A percentile compares a stretch with the other conserved stretches of the same genome.
These are phyloP conservation scores for Ambrosiella beaveri DNA, from an alignment of 2,329 filamentous ascomycete genomes.

Conservation along the genomic window DNA sequence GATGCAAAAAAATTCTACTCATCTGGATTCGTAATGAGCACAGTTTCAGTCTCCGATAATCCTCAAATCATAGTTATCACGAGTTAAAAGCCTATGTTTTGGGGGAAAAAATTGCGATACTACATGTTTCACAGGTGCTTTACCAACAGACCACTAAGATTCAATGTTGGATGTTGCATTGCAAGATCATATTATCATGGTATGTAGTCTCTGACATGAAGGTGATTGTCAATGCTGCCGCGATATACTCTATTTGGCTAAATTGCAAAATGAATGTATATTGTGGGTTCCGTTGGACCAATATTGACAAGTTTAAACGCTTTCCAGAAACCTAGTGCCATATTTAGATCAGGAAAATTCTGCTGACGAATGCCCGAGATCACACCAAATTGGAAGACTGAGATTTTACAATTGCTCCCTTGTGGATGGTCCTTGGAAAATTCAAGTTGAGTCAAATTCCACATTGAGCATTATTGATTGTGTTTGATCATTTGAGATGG, in stretches of 20 bases:
- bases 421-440: too few species aligned
- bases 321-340: too few species aligned
- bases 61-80: not conserved
- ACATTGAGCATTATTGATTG: not conserved
- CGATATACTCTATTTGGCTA: not conserved
- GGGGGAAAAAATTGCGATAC: too few species aligned
- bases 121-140: not conserved
- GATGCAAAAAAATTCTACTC: too few species aligned
- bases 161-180: not conserved
- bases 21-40: not conserved
- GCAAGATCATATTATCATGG: not conserved
- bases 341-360: too few species aligned
- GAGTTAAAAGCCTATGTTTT: too few species aligned
- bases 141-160: not conserved
- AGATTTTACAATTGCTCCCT: too few species aligned
- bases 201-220: not conserved
- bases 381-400: too few species aligned
- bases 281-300: too few species aligned
- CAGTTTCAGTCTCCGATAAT: not conserved
- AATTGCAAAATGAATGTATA: not conserved
- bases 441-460: not conserved
- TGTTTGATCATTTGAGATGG: not conserved
- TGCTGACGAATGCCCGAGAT: too few species aligned
- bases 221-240: not conserved
- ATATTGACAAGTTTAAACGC: too few species aligned